Evolutionary conservation across 2,329 filamentous ascomycete genomes (phyloP).

Genomic region (Exophiala aquamarina): DNA sequence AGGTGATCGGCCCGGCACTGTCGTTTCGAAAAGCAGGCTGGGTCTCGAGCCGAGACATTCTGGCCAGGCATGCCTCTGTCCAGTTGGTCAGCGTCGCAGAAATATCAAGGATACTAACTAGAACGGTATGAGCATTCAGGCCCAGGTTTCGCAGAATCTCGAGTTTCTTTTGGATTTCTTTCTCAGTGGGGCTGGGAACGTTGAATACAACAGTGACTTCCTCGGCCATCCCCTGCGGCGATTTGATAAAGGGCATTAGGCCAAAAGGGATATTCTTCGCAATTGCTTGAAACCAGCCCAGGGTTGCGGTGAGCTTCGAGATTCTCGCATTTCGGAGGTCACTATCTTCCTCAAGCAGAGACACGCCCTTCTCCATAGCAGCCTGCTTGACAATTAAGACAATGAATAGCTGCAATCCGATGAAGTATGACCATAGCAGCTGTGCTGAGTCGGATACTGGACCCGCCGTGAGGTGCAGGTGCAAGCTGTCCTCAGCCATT

Average conservation of each 20-base stretch:
- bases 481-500: slow-evolving; percentile 37
- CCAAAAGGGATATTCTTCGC: background rate
- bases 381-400: slow-evolving; percentile 32
- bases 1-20: too few relatives aligned
- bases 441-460: slow-evolving; percentile 39
- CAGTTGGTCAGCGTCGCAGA: slow-evolving; percentile 11
- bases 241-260: slow-evolving; percentile 3
- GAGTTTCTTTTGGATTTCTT: background rate
- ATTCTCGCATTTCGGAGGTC: background rate
- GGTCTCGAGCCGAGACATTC: too few relatives aligned
- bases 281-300: slow-evolving; percentile 9
- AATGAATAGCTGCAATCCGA: slow-evolving; percentile 44
- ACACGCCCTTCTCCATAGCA: background rate
- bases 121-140: slow-evolving; percentile 1
- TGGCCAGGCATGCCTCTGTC: background rate
- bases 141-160: slow-evolving; percentile 1
- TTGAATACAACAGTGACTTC: slow-evolving; percentile 3
- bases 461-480: slow-evolving; percentile 37
- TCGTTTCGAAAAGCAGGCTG: too few relatives aligned
- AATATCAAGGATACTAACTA: slow-evolving; percentile 4
- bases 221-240: slow-evolving; percentile 1
- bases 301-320: background rate
- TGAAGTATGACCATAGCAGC: slow-evolving; percentile 46
- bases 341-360: background rate
- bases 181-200: background rate